phyloP scores from a whole-genome alignment of 2,329 filamentous ascomycete genomes.

The Aspergillus candidus region DNA sequence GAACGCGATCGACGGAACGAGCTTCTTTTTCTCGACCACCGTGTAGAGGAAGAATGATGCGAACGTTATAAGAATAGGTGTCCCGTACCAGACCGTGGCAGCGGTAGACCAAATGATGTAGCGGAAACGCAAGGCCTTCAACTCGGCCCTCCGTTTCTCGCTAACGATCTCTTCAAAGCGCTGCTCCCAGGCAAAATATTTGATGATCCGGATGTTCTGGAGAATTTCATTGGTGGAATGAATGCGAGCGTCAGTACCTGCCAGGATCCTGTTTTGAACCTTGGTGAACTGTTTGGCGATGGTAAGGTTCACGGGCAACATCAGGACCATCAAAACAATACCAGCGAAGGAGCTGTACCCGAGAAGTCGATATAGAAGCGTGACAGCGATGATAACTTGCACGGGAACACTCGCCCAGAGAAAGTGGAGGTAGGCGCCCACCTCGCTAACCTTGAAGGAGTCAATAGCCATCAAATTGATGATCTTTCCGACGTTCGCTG shows the following conservation, averaged over 20 bases:
- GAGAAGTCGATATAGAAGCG: constrained; percentile 81
- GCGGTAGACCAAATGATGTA: constrained; percentile 90
- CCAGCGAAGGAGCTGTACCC: constrained; percentile 91
- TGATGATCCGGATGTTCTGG: constrained; percentile 97
- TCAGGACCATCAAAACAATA: constrained; percentile 79
- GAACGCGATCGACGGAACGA: constrained; percentile 90
- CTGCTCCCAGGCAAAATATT: constrained; percentile 97
- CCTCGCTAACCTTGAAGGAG: constrained; percentile 95
- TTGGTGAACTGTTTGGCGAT: constrained; percentile 80
- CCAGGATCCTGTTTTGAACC: constrained; percentile 85
- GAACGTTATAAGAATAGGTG: constrained; percentile 91
- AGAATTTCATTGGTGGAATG: constrained; percentile 95
- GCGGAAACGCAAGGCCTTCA: constrained; percentile 69
- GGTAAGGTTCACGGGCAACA: constrained; percentile 83
- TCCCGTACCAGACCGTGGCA: constrained; percentile 93
- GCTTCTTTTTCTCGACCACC: constrained; percentile 75
- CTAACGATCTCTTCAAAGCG: constrained; percentile 81
- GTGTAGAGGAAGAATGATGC: constrained; percentile 95
- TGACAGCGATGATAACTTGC: constrained; percentile 74
- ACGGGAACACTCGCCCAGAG: constrained; percentile 87
- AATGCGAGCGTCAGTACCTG: constrained; percentile 90
- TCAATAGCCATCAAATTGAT: constrained; percentile 99
- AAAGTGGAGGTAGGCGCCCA: constrained; percentile 92
- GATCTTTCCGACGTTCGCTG: constrained; percentile 93
- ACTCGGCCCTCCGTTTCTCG: constrained; percentile 75